Evolutionary conservation across 257 asterid genomes (phyloP), one percentile per base, ranked within the genome.

Genomic region (Plectranthus barbatus): DNA sequence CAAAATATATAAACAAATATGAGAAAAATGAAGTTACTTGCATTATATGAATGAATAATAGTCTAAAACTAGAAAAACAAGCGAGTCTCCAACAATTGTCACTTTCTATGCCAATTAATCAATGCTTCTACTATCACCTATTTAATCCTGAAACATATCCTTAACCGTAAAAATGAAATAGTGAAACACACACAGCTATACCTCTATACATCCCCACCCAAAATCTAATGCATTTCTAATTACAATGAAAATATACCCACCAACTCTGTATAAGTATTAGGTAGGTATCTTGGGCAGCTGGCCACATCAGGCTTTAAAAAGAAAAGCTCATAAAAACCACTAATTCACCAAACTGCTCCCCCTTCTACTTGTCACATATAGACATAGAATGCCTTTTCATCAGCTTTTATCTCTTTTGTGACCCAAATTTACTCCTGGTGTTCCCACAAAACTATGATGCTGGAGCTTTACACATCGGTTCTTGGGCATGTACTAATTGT

Each of bases 171-270:
- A 65, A 58, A 44, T 52, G 42, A 45, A 12, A 61, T 5, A 1
- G 44, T 47, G 52, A 54, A 19, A 67, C 34, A 57, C 52, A 53
- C 64, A 42, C 39, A 66, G 49, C 76, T 70, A 75, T 53, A 55
- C 80, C 76, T 54, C 76, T 75, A 66, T 75, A 71, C 71, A 75
- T 76, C 74, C 64, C 80, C 67, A 55, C 71, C 65, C 76, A 71
- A 75, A 71, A 71, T 62, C 74, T 76, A 47, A 19, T 37, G 17
- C 57, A 46, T 34, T 31, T 74, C 77, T 74, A 74, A 65, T 74
- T 62, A 62, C 80, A 76, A 54, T 17, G 62, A 64, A 1, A 5
- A 26, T 26, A 69, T 39, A 12, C 14, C 41, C 51, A 65, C n/a
- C n/a, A 56, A 60, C 31, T 26, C 31, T 40, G 56, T 36, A 72